Evolutionary conservation across 306 rosid species (phyloP).

Genomic region (Abrus precatorius): DNA sequence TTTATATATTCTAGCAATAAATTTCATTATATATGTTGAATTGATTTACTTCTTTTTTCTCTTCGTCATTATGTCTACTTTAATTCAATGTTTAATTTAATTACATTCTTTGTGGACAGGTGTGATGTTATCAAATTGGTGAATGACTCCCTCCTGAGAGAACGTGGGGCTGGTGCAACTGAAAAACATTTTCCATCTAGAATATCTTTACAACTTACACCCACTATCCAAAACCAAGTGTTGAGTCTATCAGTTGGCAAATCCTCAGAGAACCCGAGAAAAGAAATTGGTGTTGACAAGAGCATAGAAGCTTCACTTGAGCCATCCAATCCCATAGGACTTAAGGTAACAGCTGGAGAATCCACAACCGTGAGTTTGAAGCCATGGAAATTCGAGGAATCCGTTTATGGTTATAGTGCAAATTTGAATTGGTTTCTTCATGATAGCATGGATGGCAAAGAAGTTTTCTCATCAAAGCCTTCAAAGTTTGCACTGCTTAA

Average conservation of each 20-base stretch:
- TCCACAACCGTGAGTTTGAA: conserved; percentile 62
- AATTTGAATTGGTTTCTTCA: conserved; percentile 88
- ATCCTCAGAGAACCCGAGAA: conserved; percentile 83
- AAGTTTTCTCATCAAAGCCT: conserved; percentile 80
- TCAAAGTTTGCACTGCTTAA: conserved; percentile 71
- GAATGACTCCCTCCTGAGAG: conserved; percentile 64
- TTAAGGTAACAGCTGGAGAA: conserved; percentile 75
- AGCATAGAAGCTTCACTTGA: conserved; percentile 78
- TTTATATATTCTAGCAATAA: too few species aligned
- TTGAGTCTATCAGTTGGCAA: conserved; percentile 81
- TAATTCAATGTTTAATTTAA: not conserved
- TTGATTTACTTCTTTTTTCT: not conserved
- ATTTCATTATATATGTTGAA: not conserved
- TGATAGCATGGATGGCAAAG: conserved; percentile 80
- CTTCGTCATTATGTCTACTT: not conserved
- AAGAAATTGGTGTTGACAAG: conserved; percentile 72
- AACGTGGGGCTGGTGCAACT: conserved; percentile 67
- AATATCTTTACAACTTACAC: conserved; percentile 82
- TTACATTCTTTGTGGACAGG: conserved; percentile 45
- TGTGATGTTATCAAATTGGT: conserved; percentile 77
- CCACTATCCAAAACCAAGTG: conserved; percentile 67
- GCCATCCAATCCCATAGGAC: conserved; percentile 59
- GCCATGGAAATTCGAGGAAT: conserved; percentile 95
- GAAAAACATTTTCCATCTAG: conserved; percentile 93
- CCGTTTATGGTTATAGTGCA: conserved; percentile 76